Evolutionary conservation across 2,329 filamentous ascomycete species (phyloP).

Genomic region (Hypomyces perniciosus): DNA sequence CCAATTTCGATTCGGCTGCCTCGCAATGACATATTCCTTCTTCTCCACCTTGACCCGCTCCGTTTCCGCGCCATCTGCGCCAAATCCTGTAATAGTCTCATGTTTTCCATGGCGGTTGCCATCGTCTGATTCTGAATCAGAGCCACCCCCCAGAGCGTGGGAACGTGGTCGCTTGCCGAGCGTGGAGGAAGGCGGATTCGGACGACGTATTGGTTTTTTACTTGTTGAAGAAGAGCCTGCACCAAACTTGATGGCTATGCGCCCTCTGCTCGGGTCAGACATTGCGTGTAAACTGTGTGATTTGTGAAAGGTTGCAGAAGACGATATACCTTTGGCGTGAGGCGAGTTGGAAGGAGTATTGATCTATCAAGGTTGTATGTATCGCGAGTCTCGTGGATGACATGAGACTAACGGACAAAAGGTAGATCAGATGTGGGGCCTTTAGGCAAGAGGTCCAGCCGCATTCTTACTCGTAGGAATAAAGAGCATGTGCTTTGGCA

Average conservation of each 20-base stretch:
- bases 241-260: conserved; percentile 47
- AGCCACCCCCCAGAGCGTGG: conserved; percentile 36
- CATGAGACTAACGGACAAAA: no score
- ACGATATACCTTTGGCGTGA: neutral
- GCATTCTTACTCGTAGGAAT: no score
- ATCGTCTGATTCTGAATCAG: conserved; percentile 36
- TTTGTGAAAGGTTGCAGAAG: neutral
- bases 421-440: no score
- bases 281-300: conserved; percentile 23
- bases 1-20: conserved; percentile 58
- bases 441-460: no score
- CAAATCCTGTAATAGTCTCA: conserved; percentile 47
- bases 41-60: conserved; percentile 28
- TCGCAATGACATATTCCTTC: conserved; percentile 50
- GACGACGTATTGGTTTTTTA: conserved; percentile 22
- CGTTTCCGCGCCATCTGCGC: conserved; percentile 37
- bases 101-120: conserved; percentile 26
- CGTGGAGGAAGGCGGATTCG: conserved; percentile 37
- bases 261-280: conserved; percentile 31
- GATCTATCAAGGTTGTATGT: neutral
- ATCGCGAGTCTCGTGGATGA: no score
- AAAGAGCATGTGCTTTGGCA: no score
- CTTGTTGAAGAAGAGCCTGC: conserved; percentile 23
- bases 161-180: conserved; percentile 45
- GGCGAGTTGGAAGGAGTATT: neutral